phyloP scores from a whole-genome alignment of 1,284 basidiomycete genomes.

The Leccinum cinnamomeum region DNA sequence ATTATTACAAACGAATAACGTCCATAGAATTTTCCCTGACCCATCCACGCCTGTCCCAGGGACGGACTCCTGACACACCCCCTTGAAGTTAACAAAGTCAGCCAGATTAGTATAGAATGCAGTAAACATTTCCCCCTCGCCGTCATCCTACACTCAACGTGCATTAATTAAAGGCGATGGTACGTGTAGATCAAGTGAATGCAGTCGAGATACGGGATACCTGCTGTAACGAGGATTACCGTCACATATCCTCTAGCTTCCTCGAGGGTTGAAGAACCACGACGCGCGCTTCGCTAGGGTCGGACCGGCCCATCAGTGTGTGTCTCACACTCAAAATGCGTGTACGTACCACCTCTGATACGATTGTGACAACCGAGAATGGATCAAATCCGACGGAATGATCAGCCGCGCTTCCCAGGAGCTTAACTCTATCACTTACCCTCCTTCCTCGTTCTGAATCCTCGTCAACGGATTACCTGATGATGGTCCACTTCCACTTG shows the following conservation, averaged over 20 bases:
- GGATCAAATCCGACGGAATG: conserved; percentile 12
- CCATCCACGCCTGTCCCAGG: conserved; percentile 27
- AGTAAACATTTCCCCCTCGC: conserved; percentile 11
- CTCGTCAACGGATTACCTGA: conserved; percentile 62
- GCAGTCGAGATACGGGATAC: conserved; percentile 26
- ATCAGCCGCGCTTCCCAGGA: conserved; percentile 26
- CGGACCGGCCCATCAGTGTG: conserved; percentile 19
- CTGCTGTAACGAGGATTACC: conserved; percentile 16
- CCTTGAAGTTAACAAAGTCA: conserved; percentile 1
- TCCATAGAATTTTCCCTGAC: conserved; percentile 30
- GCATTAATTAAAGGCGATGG: conserved; percentile 31
- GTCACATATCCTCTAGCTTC: conserved; percentile 32
- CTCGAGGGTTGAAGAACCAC: conserved; percentile 84
- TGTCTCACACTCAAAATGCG: conserved; percentile 7
- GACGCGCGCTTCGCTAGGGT: conserved; percentile 78
- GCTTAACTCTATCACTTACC: conserved; percentile 51
- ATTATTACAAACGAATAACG: conserved; percentile 16
- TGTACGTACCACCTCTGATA: conserved; percentile 45
- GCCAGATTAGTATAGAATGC: conserved; percentile 35
- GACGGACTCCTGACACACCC: conserved; percentile 18
- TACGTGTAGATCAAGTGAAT: conserved; percentile 40
- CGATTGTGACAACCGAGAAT: conserved; percentile 8
- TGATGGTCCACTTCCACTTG: conserved; percentile 43
- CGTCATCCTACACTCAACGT: conserved; percentile 17
- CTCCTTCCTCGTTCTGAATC: conserved; percentile 76